These are phyloP conservation scores for Cubamyces sp. DNA, from an alignment of 768 basidiomycete species.

Conservation along the genomic window DNA sequence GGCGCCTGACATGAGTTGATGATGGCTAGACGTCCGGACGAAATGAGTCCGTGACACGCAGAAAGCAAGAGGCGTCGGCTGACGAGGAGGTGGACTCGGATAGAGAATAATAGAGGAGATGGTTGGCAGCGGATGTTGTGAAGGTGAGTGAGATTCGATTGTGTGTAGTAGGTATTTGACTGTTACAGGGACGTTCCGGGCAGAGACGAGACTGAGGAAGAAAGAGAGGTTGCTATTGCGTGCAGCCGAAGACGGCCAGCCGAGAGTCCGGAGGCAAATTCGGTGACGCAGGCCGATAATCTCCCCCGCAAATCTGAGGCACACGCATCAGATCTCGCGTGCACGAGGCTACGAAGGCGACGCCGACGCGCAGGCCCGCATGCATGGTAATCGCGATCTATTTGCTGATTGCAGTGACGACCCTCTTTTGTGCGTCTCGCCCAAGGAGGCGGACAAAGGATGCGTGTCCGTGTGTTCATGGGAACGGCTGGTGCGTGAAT, in stretches of 20 bases:
- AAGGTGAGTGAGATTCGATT: slow-evolving; percentile 15
- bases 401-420: slow-evolving; percentile 6
- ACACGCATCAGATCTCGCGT: slow-evolving; percentile 13
- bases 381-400: slow-evolving; percentile 10
- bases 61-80: slow-evolving; percentile 10
- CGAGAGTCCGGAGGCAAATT: not conserved
- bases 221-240: not conserved
- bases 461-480: slow-evolving; percentile 13
- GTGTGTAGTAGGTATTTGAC: slow-evolving; percentile 4
- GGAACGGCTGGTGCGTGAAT: slow-evolving; percentile 13
- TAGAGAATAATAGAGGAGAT: slow-evolving; percentile 5
- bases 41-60: slow-evolving; percentile 1
- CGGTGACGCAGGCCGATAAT: slow-evolving; percentile 12
- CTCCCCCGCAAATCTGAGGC: slow-evolving; percentile 14
- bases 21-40: slow-evolving; percentile 1
- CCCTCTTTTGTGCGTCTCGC: slow-evolving; percentile 13
- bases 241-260: not conserved
- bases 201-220: not conserved
- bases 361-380: slow-evolving; percentile 1
- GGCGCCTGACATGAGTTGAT: slow-evolving; percentile 1
- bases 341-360: slow-evolving; percentile 14
- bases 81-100: not conserved
- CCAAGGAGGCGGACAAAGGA: slow-evolving; percentile 19
- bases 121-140: not conserved
- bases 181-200: slow-evolving; percentile 14